Conservation (phyloP, 768 basidiomycete species). For the Gelatoporia subvermispora region DNA sequence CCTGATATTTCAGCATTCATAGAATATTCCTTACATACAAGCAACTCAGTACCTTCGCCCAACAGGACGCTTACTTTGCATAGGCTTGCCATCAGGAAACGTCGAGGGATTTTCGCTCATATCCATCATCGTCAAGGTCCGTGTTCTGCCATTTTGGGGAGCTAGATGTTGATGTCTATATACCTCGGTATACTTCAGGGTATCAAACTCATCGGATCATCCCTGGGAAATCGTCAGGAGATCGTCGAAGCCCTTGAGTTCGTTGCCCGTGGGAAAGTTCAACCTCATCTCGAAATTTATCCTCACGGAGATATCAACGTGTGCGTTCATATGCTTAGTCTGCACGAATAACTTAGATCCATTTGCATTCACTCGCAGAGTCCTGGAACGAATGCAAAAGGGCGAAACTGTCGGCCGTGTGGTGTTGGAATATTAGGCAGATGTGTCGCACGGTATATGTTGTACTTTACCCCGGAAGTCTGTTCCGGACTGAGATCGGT, state of each 20-base stretch:
- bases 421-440: slow-evolving; percentile 32
- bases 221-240: slow-evolving; percentile 64
- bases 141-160: too few species aligned
- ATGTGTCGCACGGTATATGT: too few species aligned
- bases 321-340: slow-evolving; percentile 17
- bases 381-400: slow-evolving; percentile 29
- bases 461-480: too few species aligned
- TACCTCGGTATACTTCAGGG: too few species aligned
- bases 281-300: slow-evolving; percentile 41
- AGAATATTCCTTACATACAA: slow-evolving; percentile 32
- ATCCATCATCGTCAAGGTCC: too few species aligned
- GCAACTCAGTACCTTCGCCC: slow-evolving; percentile 67
- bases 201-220: too few species aligned
- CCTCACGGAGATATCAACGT: slow-evolving; percentile 48
- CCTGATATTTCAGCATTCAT: too few species aligned
- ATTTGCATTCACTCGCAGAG: too few species aligned
- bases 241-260: slow-evolving; percentile 71
- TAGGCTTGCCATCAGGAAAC: slow-evolving; percentile 58
- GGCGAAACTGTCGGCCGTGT: slow-evolving; percentile 42
- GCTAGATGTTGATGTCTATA: too few species aligned
- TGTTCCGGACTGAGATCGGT: too few species aligned
- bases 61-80: slow-evolving; percentile 65
- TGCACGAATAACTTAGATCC: neutral
- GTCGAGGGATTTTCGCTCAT: slow-evolving; percentile 28
- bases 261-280: slow-evolving; percentile 64